These are phyloP conservation scores for Asterella californica DNA, from an alignment of 225 moss, liverwort and hornwort species.

Conservation along the genomic window DNA sequence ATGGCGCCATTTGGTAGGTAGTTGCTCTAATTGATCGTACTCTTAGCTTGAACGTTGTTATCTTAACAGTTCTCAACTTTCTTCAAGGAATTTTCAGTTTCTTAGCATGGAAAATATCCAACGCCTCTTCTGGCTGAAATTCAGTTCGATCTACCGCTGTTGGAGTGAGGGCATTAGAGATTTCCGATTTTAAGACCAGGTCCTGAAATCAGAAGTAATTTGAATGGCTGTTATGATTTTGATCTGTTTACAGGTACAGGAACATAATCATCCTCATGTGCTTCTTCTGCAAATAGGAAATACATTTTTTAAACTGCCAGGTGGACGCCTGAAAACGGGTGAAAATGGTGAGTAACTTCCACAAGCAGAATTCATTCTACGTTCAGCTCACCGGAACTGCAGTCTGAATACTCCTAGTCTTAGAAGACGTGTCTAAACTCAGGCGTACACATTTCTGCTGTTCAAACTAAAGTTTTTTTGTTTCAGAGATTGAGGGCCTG, in stretches of 20 bases:
- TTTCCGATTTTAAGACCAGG: neutral
- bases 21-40: too few species aligned
- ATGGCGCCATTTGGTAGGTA: too few species aligned
- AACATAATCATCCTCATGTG: constrained; percentile 98
- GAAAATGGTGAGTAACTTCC: constrained; percentile 71
- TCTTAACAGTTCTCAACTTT: neutral
- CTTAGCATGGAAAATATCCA: neutral
- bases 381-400: neutral
- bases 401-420: too few species aligned
- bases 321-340: constrained; percentile 94
- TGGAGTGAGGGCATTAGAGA: neutral
- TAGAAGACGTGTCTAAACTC: neutral
- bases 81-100: neutral
- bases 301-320: constrained; percentile 98
- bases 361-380: neutral
- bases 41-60: neutral
- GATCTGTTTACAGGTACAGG: constrained; percentile 78
- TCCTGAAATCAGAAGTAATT: neutral
- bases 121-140: neutral
- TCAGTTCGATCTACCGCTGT: neutral
- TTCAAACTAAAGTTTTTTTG: neutral
- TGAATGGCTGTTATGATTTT: neutral
- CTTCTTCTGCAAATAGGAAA: constrained; percentile 96
- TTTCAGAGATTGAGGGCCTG: constrained; percentile 89
- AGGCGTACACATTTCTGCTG: neutral